Percentiles rank a stretch among this genome's conserved stretches.
These are phyloP conservation scores for Cercophora newfieldiana DNA, from an alignment of 495 filamentous ascomycete genomes.

Conservation along the genomic window DNA sequence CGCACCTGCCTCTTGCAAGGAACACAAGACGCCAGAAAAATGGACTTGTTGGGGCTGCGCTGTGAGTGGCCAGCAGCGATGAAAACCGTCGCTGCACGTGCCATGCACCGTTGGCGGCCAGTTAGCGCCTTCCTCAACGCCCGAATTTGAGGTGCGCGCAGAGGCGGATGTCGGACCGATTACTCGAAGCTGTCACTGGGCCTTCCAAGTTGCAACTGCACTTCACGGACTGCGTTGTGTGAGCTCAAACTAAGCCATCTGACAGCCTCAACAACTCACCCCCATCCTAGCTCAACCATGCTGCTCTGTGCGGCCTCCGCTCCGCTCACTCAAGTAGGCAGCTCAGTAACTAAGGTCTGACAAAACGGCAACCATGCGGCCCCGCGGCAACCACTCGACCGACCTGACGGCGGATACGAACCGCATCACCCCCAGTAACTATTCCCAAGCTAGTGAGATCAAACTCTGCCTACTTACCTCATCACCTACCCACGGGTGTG, in stretches of 20 bases:
- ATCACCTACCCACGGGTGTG: too few relatives aligned
- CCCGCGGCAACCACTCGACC: too few relatives aligned
- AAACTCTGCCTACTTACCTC: too few relatives aligned
- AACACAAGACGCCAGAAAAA: background rate
- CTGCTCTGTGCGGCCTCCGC: too few relatives aligned
- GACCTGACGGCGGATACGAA: too few relatives aligned
- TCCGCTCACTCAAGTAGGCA: background rate
- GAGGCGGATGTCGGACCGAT: constrained; percentile 6
- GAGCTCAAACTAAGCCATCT: background rate
- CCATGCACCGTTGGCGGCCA: background rate
- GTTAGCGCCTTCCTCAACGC: background rate
- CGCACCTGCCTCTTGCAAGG: background rate
- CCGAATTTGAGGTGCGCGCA: background rate
- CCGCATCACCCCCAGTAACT: background rate
- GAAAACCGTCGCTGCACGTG: constrained; percentile 9
- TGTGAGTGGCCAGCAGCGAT: background rate
- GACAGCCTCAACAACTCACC: background rate
- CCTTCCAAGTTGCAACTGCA: background rate
- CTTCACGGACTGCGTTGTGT: background rate
- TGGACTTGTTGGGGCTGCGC: background rate
- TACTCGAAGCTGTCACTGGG: background rate
- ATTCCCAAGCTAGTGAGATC: too few relatives aligned
- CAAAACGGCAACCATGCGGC: too few relatives aligned
- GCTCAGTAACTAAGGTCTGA: background rate
- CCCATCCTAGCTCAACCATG: background rate